Conservation (phyloP, 2,329 filamentous ascomycete genomes). For the Coniella vitis region DNA sequence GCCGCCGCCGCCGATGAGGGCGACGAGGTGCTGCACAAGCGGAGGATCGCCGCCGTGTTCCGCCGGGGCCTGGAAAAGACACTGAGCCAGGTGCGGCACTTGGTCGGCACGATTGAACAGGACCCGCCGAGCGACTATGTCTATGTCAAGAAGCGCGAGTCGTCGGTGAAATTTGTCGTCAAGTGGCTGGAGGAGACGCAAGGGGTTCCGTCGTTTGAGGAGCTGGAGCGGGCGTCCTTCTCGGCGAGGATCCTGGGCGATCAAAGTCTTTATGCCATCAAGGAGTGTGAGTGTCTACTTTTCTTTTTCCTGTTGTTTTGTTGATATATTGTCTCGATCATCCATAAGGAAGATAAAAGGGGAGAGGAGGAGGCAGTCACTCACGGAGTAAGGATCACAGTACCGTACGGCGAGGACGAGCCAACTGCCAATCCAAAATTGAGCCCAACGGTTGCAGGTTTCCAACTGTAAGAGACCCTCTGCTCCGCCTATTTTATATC, state of each 20-base stretch:
- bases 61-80: slow-evolving; percentile 15
- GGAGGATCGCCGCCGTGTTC: slow-evolving; percentile 28
- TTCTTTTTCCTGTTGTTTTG: neutral
- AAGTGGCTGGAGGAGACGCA: slow-evolving; percentile 22
- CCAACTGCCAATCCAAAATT: slow-evolving; percentile 28
- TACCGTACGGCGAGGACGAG: slow-evolving; percentile 23
- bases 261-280: slow-evolving; percentile 3
- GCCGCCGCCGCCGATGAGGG: slow-evolving; percentile 17
- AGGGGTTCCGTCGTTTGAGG: slow-evolving; percentile 19
- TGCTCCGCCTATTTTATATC: too few relatives aligned
- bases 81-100: slow-evolving; percentile 28
- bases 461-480: slow-evolving; percentile 22
- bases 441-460: slow-evolving; percentile 28
- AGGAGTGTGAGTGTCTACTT: slow-evolving; percentile 2
- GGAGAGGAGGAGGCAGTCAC: neutral
- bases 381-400: neutral
- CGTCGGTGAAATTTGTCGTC: slow-evolving; percentile 19
- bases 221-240: slow-evolving; percentile 22
- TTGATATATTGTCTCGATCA: neutral
- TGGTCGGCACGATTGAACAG: slow-evolving; percentile 31
- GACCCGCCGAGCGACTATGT: slow-evolving; percentile 25
- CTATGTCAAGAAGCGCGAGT: slow-evolving; percentile 3
- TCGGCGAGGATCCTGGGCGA: slow-evolving; percentile 16
- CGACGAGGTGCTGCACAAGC: slow-evolving; percentile 15
- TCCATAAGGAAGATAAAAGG: too few relatives aligned